phyloP scores from a whole-genome alignment of 208 protist genomes.

The Trypanosomatidae sp. region DNA sequence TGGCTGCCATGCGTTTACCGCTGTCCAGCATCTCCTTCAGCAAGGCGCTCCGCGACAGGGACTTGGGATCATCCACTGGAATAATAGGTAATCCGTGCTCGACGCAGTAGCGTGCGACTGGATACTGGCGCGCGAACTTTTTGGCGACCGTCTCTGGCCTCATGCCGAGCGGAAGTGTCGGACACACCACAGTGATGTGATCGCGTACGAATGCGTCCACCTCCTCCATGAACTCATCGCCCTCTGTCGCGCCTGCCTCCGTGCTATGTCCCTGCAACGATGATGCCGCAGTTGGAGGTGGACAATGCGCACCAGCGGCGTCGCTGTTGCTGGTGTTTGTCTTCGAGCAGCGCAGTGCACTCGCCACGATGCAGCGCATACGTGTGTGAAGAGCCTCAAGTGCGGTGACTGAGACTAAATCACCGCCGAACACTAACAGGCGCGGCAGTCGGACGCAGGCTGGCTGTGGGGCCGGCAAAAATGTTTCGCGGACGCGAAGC shows the following conservation, averaged over 20 bases:
- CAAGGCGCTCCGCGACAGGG: conserved; percentile 48
- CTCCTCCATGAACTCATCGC: conserved; percentile 3
- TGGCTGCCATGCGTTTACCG: background rate
- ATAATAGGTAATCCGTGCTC: conserved; percentile 60
- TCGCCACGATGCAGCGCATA: conserved; percentile 43
- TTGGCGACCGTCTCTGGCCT: conserved; percentile 35
- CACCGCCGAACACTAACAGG: conserved; percentile 85
- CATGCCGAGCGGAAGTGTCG: conserved; percentile 51
- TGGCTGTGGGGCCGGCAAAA: background rate
- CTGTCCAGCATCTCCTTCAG: conserved; percentile 49
- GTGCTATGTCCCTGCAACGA: background rate
- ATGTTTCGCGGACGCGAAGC: conserved; percentile 6
- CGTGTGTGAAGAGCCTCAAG: conserved; percentile 73
- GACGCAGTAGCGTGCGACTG: conserved; percentile 71
- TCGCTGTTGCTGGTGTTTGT: background rate
- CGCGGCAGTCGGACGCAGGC: conserved; percentile 47
- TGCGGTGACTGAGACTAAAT: conserved; percentile 70
- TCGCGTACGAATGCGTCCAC: conserved; percentile 38
- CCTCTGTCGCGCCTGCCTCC: background rate
- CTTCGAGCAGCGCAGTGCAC: conserved; percentile 16
- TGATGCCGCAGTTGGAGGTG: background rate
- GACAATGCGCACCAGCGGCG: background rate
- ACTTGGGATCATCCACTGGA: conserved; percentile 71
- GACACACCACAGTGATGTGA: conserved; percentile 76
- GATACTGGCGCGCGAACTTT: conserved; percentile 69